Conservation (phyloP, 345 rosid species). For the Aurinia saxatilis region DNA sequence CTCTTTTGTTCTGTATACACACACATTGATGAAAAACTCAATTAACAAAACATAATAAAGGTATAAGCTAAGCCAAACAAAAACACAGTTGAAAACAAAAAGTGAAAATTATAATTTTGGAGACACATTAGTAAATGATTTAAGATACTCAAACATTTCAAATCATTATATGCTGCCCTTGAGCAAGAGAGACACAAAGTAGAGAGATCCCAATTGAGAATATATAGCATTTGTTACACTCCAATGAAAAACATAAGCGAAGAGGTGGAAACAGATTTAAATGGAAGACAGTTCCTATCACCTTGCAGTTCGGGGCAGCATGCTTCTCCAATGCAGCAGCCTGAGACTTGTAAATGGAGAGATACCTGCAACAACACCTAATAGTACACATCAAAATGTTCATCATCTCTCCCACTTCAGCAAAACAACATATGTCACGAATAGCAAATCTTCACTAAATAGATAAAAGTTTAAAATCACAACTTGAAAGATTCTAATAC, state of each 20-base stretch:
- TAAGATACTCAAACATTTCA: too few relatives aligned
- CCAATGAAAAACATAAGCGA: neutral
- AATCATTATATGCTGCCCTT: too few relatives aligned
- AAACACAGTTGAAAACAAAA: too few relatives aligned
- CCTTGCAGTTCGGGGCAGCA: conserved; percentile 98
- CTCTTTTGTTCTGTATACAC: too few relatives aligned
- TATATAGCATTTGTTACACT: neutral
- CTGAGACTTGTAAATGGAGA: conserved; percentile 94
- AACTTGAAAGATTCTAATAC: conserved; percentile 24
- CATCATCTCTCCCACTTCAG: neutral
- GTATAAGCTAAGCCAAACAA: too few relatives aligned
- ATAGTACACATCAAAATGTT: neutral
- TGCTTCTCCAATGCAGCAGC: conserved; percentile 91
- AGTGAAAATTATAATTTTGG: too few relatives aligned
- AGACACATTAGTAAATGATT: too few relatives aligned
- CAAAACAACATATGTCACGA: too few relatives aligned
- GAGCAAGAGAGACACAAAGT: neutral
- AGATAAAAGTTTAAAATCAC: too few relatives aligned
- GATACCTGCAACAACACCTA: conserved; percentile 99
- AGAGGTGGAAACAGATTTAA: neutral
- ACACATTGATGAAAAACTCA: too few relatives aligned
- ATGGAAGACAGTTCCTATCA: conserved; percentile 11
- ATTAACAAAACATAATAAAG: too few relatives aligned
- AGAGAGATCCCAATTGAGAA: neutral
- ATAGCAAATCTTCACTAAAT: too few relatives aligned